Evolutionary conservation across 208 protist genomes (phyloP).

Genomic region (Trypanosoma theileri): DNA sequence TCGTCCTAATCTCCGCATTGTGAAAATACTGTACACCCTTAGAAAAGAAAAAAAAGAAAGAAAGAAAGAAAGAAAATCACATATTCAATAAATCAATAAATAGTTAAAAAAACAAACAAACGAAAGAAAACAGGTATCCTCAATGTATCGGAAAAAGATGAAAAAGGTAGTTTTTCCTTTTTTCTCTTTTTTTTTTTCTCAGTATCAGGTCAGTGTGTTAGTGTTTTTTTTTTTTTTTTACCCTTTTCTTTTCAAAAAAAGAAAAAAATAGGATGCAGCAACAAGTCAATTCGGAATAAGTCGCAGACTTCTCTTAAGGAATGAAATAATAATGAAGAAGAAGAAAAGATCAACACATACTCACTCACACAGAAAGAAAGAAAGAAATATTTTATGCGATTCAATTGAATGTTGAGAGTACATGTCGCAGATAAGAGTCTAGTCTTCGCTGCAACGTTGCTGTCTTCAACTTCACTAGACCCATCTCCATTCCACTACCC

Average conservation of each 20-base stretch:
- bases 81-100: conserved; percentile 8
- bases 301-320: too few relatives aligned
- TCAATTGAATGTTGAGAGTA: conserved; percentile 30
- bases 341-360: neutral
- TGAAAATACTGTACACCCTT: neutral
- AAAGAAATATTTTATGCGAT: conserved; percentile 1
- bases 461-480: conserved; percentile 80
- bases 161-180: too few relatives aligned
- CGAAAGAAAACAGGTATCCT: neutral
- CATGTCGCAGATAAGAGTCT: conserved; percentile 54
- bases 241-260: too few relatives aligned
- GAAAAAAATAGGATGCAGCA: too few relatives aligned
- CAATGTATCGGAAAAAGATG: too few relatives aligned
- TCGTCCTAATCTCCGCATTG: conserved; percentile 21
- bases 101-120: neutral
- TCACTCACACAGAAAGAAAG: conserved; percentile 2
- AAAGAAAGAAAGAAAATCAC: neutral
- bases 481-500: conserved; percentile 51
- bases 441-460: conserved; percentile 64
- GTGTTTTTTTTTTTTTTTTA: too few relatives aligned
- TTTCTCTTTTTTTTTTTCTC: too few relatives aligned
- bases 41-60: conserved; percentile 9
- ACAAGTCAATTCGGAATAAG: too few relatives aligned
- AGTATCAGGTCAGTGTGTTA: too few relatives aligned
- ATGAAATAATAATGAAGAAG: too few relatives aligned